Conservation (phyloP, 306 rosid genomes). For the Trifolium pratense region DNA sequence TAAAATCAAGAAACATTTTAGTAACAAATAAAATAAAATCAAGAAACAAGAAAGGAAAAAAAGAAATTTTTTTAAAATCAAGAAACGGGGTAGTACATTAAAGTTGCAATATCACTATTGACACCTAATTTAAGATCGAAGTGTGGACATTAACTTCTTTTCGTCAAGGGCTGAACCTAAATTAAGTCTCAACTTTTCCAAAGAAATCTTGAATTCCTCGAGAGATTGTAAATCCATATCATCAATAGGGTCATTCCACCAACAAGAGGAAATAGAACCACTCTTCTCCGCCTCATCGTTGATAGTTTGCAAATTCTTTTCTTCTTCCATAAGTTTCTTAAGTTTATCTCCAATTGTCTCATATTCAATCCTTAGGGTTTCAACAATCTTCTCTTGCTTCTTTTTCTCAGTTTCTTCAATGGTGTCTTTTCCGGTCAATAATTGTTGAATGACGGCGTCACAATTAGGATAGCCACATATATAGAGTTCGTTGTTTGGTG, state of each 20-base stretch:
- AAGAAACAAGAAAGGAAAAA: too few species aligned
- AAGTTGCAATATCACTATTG: too few species aligned
- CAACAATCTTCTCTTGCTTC: neutral
- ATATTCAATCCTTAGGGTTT: neutral
- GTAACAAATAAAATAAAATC: too few species aligned
- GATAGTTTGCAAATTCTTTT: neutral
- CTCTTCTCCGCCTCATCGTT: neutral
- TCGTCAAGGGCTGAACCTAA: neutral
- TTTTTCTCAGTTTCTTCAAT: neutral
- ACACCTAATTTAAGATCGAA: too few species aligned
- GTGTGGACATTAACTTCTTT: neutral
- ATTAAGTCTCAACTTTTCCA: constrained; percentile 28
- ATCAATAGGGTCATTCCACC: constrained; percentile 35
- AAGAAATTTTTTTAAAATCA: too few species aligned
- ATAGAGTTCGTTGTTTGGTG: constrained; percentile 57
- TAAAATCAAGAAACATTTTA: too few species aligned
- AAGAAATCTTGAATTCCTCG: neutral
- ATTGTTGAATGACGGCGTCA: neutral
- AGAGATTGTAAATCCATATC: constrained; percentile 40
- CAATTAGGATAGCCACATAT: constrained; percentile 56
- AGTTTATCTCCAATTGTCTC: neutral
- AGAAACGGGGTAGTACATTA: too few species aligned
- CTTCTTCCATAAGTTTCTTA: neutral
- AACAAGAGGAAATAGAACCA: neutral
- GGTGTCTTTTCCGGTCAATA: neutral